Percentiles rank a stretch among this genome's conserved stretches.
phyloP scores from a whole-genome alignment of 331 rosid species.

The Quercus phellos region DNA sequence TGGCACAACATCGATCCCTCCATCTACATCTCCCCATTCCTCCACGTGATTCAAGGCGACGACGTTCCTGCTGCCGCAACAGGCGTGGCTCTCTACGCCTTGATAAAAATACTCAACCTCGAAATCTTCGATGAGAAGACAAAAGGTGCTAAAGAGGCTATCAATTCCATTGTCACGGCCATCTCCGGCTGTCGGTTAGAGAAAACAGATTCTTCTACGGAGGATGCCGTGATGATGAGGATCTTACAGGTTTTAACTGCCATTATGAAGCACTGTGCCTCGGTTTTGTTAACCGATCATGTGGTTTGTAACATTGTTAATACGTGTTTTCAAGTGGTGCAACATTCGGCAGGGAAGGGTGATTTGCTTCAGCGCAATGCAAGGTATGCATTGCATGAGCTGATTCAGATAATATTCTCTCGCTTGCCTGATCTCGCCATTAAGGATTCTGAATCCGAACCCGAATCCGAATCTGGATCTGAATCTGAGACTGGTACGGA shows the following conservation, averaged over 20 bases:
- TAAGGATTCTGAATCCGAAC: constrained; percentile 39
- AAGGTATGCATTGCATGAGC: constrained; percentile 76
- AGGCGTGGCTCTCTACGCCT: constrained; percentile 57
- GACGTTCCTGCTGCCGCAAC: constrained; percentile 73
- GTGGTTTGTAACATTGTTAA: constrained; percentile 62
- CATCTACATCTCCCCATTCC: constrained; percentile 64
- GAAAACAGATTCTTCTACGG: constrained; percentile 56
- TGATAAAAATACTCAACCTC: constrained; percentile 61
- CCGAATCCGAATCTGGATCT: constrained; percentile 50
- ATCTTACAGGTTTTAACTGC: constrained; percentile 58
- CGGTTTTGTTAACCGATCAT: constrained; percentile 51
- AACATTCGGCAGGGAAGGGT: constrained; percentile 56
- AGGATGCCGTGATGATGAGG: constrained; percentile 86
- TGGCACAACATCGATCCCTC: constrained; percentile 79
- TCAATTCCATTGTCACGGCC: constrained; percentile 43
- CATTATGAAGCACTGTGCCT: constrained; percentile 60
- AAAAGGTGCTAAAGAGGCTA: constrained; percentile 57
- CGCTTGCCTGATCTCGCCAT: constrained; percentile 54
- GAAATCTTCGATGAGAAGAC: constrained; percentile 58
- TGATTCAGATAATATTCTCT: constrained; percentile 58
- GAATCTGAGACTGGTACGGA: constrained; percentile 26
- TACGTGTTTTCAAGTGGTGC: constrained; percentile 74
- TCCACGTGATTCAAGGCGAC: constrained; percentile 69
- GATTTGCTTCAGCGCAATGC: constrained; percentile 75
- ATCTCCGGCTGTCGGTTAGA: constrained; percentile 66